Evolutionary conservation across 2,329 filamentous ascomycete genomes (phyloP).

Genomic region (Fusarium neocosmosporiellum): DNA sequence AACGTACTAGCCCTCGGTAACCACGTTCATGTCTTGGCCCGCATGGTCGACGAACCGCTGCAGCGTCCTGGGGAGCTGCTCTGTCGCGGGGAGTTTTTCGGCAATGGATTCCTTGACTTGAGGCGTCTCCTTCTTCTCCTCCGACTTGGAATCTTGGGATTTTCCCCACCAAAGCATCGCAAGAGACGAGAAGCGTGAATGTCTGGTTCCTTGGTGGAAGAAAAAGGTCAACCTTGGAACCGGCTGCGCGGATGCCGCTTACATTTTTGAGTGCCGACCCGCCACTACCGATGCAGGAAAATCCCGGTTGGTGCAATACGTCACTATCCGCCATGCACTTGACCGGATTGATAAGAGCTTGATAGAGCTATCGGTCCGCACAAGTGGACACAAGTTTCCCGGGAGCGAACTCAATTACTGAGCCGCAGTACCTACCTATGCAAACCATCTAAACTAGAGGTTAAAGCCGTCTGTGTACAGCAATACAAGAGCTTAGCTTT

Average conservation of each 20-base stretch:
- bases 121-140: slow-evolving; percentile 42
- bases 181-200: background rate
- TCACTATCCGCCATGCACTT: background rate
- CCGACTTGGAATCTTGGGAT: slow-evolving; percentile 48
- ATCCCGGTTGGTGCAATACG: background rate
- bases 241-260: slow-evolving; percentile 23
- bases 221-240: background rate
- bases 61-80: slow-evolving; percentile 65
- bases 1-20: slow-evolving; percentile 83
- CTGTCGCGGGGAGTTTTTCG: slow-evolving; percentile 59
- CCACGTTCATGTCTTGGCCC: slow-evolving; percentile 76
- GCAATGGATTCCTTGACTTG: slow-evolving; percentile 51
- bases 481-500: background rate
- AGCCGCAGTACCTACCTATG: background rate
- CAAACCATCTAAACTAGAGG: background rate
- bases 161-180: slow-evolving; percentile 59
- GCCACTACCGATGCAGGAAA: slow-evolving; percentile 12
- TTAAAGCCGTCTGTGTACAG: background rate
- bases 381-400: background rate
- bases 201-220: background rate
- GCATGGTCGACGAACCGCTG: slow-evolving; percentile 69
- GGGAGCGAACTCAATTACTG: background rate
- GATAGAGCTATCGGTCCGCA: background rate
- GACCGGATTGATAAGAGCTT: background rate
- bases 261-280: slow-evolving; percentile 33